Conservation (phyloP, 768 basidiomycete species). For the Suillus subluteus region DNA sequence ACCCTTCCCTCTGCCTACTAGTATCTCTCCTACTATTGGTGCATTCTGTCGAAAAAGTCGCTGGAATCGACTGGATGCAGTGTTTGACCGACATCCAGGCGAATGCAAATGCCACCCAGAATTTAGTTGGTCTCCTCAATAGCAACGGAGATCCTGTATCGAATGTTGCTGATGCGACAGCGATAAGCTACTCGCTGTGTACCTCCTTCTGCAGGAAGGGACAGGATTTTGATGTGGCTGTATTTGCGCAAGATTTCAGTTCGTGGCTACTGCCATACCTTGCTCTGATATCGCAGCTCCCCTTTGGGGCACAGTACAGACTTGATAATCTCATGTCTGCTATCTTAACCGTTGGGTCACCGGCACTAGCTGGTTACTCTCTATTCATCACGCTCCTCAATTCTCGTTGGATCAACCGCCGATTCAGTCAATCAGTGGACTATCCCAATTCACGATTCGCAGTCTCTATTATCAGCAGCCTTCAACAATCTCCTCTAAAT, state of each 20-base stretch:
- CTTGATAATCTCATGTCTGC: constrained; percentile 47
- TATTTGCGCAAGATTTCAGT: constrained; percentile 39
- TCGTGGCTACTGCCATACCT: constrained; percentile 54
- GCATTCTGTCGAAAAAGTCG: not conserved
- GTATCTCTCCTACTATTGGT: not conserved
- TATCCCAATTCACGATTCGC: constrained; percentile 30
- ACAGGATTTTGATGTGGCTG: constrained; percentile 19
- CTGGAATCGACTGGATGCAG: constrained; percentile 12
- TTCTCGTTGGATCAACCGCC: constrained; percentile 42
- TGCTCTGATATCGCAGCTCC: constrained; percentile 51
- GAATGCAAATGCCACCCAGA: constrained; percentile 1
- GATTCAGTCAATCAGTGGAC: constrained; percentile 28
- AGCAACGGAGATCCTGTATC: constrained; percentile 3
- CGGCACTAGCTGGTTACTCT: constrained; percentile 49
- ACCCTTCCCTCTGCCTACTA: not conserved
- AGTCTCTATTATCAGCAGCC: constrained; percentile 34
- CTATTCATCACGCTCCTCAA: constrained; percentile 47
- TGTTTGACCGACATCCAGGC: constrained; percentile 21
- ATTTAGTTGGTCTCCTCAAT: constrained; percentile 10
- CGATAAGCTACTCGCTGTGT: constrained; percentile 20
- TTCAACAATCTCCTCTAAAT: constrained; percentile 41
- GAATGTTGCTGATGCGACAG: constrained; percentile 11
- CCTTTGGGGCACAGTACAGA: constrained; percentile 44
- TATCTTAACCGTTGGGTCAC: constrained; percentile 48
- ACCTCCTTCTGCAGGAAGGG: constrained; percentile 12